phyloP scores from a whole-genome alignment of 441 rosid species.

The Erodium trifolium region DNA sequence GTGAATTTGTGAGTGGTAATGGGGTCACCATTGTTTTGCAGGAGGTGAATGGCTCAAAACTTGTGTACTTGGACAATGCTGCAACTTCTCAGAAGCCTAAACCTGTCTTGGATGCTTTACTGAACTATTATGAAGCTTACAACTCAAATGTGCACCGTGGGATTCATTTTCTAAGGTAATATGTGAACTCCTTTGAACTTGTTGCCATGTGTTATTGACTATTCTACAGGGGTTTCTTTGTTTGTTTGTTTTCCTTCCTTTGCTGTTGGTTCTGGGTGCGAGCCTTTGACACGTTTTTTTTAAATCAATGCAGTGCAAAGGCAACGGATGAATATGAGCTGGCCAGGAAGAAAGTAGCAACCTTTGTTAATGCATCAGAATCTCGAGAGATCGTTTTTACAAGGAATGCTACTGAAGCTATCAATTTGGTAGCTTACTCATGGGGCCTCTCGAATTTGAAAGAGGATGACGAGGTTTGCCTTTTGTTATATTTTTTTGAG shows the following conservation, averaged over 20 bases:
- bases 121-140: conserved; percentile 55
- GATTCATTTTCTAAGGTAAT: conserved; percentile 69
- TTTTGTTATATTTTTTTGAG: conserved; percentile 2
- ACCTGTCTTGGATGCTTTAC: conserved; percentile 57
- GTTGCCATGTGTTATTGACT: not conserved
- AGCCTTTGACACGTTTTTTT: too few species aligned
- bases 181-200: not conserved
- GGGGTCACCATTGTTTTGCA: not conserved
- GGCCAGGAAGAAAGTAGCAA: conserved; percentile 83
- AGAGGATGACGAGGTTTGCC: conserved; percentile 65
- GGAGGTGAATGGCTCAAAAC: conserved; percentile 1
- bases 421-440: conserved; percentile 74
- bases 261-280: too few species aligned
- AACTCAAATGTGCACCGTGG: conserved; percentile 91
- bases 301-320: conserved; percentile 50
- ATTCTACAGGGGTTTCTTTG: not conserved
- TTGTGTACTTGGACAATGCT: conserved; percentile 77
- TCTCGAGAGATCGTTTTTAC: conserved; percentile 75
- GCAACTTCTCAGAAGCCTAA: conserved; percentile 90
- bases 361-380: conserved; percentile 67
- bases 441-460: conserved; percentile 76
- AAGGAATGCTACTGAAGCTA: conserved; percentile 90
- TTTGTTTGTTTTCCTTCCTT: too few species aligned
- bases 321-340: conserved; percentile 88
- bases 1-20: not conserved